Conservation (phyloP, 1,284 basidiomycete species). For the Moesziomyces sp. region DNA sequence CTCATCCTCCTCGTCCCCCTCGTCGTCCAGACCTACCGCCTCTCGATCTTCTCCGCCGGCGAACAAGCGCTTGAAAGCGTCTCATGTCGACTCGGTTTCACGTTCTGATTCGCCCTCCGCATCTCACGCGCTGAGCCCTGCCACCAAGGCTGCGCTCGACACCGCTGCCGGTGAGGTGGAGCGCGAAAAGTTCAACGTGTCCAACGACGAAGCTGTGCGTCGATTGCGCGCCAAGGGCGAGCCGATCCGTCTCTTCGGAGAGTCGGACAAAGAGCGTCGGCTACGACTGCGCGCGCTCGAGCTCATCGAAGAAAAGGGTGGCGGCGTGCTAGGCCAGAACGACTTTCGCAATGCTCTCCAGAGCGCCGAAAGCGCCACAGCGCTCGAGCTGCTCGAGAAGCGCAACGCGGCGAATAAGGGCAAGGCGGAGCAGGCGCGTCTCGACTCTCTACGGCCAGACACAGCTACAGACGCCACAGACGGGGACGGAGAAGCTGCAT, state of each 20-base stretch:
- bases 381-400: conserved; percentile 76
- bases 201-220: conserved; percentile 89
- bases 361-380: conserved; percentile 76
- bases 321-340: conserved; percentile 69
- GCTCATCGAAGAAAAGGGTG: conserved; percentile 75
- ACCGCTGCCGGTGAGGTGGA: conserved; percentile 29
- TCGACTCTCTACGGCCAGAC: conserved; percentile 17
- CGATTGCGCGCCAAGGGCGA: conserved; percentile 90
- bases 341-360: conserved; percentile 94
- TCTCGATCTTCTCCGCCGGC: background rate
- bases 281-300: conserved; percentile 90
- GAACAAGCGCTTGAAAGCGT: conserved; percentile 8
- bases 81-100: background rate
- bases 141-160: conserved; percentile 19
- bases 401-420: conserved; percentile 42
- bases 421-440: conserved; percentile 42
- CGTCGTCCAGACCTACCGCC: conserved; percentile 1
- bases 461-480: conserved; percentile 2
- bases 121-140: conserved; percentile 6
- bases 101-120: conserved; percentile 4
- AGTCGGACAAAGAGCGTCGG: conserved; percentile 90
- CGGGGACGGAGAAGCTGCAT: background rate
- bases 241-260: conserved; percentile 93
- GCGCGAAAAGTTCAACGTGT: conserved; percentile 80
- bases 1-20: conserved; percentile 2